Evolutionary conservation across 441 rosid species (phyloP).

Genomic region (Iberis amara): DNA sequence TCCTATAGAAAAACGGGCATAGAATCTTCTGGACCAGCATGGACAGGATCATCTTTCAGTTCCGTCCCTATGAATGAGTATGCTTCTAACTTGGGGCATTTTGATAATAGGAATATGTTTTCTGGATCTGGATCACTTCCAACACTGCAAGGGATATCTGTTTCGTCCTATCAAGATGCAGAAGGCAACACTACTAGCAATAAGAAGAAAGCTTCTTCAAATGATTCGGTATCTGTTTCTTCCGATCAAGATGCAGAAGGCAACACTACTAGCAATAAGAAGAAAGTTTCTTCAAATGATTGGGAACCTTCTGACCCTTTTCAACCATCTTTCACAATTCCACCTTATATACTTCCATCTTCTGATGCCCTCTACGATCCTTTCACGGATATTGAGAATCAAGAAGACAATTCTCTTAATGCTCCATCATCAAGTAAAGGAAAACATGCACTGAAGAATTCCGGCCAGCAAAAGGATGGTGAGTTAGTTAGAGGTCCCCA

Average conservation of each 20-base stretch:
- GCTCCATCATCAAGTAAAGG: conserved; percentile 35
- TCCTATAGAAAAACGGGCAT: no score
- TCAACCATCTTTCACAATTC: conserved; percentile 55
- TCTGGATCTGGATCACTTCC: conserved; percentile 37
- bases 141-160: conserved; percentile 33
- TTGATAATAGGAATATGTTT: conserved; percentile 31
- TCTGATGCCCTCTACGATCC: conserved; percentile 54
- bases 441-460: conserved; percentile 24
- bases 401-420: conserved; percentile 34
- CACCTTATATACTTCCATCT: conserved; percentile 44
- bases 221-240: no score
- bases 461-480: conserved; percentile 31
- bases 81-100: conserved; percentile 36
- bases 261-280: conserved; percentile 34
- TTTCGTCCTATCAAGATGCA: conserved; percentile 37
- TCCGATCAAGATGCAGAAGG: conserved; percentile 37
- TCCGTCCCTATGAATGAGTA: conserved; percentile 35
- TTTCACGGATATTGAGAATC: conserved; percentile 45
- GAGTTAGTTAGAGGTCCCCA: conserved; percentile 33
- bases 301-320: conserved; percentile 94
- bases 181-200: conserved; percentile 35
- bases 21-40: conserved; percentile 36
- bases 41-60: conserved; percentile 39
- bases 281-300: conserved; percentile 46
- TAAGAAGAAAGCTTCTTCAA: conserved; percentile 40